Conservation (phyloP, 257 asterid species). For the Petunia secreta region DNA sequence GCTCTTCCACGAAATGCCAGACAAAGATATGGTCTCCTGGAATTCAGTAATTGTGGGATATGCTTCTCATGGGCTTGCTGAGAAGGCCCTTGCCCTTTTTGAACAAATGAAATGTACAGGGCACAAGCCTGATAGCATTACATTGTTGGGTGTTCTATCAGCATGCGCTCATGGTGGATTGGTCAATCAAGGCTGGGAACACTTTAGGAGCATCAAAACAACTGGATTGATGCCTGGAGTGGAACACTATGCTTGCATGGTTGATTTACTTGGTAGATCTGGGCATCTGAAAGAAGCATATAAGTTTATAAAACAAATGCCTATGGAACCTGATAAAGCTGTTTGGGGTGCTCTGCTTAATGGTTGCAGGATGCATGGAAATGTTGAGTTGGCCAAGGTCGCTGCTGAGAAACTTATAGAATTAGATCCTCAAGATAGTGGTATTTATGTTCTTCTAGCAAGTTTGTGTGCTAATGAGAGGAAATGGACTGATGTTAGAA, state of each 20-base stretch:
- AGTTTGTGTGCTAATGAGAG: constrained; percentile 66
- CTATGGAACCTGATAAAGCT: constrained; percentile 74
- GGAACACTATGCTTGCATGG: constrained; percentile 76
- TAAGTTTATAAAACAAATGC: constrained; percentile 56
- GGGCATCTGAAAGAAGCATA: constrained; percentile 66
- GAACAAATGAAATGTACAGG: constrained; percentile 48
- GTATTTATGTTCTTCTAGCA: constrained; percentile 70
- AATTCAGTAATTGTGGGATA: constrained; percentile 70
- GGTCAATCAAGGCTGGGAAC: constrained; percentile 56
- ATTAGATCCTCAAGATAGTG: constrained; percentile 79
- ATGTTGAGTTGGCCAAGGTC: constrained; percentile 67
- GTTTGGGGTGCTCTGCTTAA: constrained; percentile 80
- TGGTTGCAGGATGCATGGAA: constrained; percentile 70
- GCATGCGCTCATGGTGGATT: constrained; percentile 86
- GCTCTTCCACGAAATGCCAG: constrained; percentile 53
- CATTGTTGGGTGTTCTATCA: constrained; percentile 70
- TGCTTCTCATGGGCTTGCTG: constrained; percentile 72
- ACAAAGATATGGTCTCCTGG: constrained; percentile 69
- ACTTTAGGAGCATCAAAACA: constrained; percentile 49
- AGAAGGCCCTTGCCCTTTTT: constrained; percentile 55
- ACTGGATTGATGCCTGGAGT: constrained; percentile 43
- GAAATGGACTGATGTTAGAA: constrained; percentile 70
- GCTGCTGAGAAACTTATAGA: constrained; percentile 64
- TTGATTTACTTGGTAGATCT: constrained; percentile 71
- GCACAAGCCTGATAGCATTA: constrained; percentile 63